These are phyloP conservation scores for Penicillium pulvis DNA, from an alignment of 495 filamentous ascomycete genomes.

Conservation along the genomic window DNA sequence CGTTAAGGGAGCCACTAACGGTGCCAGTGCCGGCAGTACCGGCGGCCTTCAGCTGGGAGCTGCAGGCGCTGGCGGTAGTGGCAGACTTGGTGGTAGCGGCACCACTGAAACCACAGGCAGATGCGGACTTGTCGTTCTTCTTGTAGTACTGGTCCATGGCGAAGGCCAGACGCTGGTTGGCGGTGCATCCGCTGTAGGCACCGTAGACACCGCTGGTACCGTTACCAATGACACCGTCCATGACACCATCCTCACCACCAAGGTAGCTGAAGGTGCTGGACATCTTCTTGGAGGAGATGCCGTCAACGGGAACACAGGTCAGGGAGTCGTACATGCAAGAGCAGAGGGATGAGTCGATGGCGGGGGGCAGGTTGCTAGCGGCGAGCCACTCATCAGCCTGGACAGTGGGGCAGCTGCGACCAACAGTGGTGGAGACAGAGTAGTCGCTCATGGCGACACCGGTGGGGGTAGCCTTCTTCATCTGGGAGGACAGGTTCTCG, in stretches of 20 bases:
- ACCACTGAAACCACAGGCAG: conserved; percentile 74
- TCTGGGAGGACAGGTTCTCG: conserved; percentile 67
- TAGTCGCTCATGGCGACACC: conserved; percentile 66
- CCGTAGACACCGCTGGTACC: conserved; percentile 74
- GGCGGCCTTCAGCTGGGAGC: conserved; percentile 56
- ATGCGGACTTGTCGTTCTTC: conserved; percentile 44
- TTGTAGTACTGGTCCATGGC: conserved; percentile 84
- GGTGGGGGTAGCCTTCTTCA: conserved; percentile 67
- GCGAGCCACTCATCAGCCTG: conserved; percentile 66
- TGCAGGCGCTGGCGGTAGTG: conserved; percentile 52
- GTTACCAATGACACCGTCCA: conserved; percentile 72
- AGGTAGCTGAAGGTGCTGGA: conserved; percentile 71
- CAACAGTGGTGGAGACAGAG: conserved; percentile 67
- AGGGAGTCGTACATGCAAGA: conserved; percentile 79
- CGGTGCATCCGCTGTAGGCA: conserved; percentile 84
- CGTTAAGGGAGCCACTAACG: conserved; percentile 45
- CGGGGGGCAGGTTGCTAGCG: conserved; percentile 73
- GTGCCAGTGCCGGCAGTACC: conserved; percentile 66
- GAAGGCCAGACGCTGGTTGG: conserved; percentile 76
- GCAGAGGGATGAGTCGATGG: conserved; percentile 77
- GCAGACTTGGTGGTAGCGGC: conserved; percentile 53
- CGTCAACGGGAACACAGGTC: conserved; percentile 64
- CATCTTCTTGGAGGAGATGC: conserved; percentile 56
- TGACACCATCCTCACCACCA: conserved; percentile 61
- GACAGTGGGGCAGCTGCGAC: conserved; percentile 70